Conservation (phyloP, 1,284 basidiomycete species). For the Malassezia dermatis region DNA sequence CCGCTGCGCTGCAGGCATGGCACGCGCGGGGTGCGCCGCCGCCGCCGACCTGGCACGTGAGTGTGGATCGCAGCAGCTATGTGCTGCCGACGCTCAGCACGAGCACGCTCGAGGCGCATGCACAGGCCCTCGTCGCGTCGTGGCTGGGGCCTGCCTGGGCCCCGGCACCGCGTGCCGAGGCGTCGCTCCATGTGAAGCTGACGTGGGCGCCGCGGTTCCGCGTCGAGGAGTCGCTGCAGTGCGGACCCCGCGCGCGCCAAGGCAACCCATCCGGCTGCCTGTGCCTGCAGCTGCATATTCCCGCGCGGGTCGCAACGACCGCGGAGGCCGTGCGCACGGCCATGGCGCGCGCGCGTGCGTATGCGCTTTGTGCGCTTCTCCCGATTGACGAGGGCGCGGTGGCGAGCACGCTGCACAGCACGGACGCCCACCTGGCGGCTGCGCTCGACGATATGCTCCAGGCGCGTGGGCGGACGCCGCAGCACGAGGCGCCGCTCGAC, state of each 20-base stretch:
- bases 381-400: not conserved
- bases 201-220: conserved; percentile 12
- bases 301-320: not conserved
- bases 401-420: not conserved
- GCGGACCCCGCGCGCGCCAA: conserved; percentile 11
- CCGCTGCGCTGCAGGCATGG: conserved; percentile 21
- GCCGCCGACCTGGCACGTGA: conserved; percentile 21
- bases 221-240: conserved; percentile 8
- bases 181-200: conserved; percentile 6
- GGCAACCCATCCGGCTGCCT: conserved; percentile 12
- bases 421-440: not conserved
- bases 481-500: not conserved
- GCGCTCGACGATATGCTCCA: conserved; percentile 2
- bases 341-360: conserved; percentile 8
- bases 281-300: conserved; percentile 6
- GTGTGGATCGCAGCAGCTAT: conserved; percentile 38
- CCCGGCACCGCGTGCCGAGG: not conserved
- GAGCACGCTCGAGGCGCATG: conserved; percentile 24
- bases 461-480: not conserved
- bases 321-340: not conserved
- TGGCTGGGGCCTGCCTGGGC: not conserved
- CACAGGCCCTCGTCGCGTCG: conserved; percentile 4
- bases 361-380: conserved; percentile 2
- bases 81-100: conserved; percentile 36
- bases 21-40: not conserved